These are phyloP conservation scores for Fusarium algeriense DNA, from an alignment of 2,329 filamentous ascomycete species.

Conservation along the genomic window DNA sequence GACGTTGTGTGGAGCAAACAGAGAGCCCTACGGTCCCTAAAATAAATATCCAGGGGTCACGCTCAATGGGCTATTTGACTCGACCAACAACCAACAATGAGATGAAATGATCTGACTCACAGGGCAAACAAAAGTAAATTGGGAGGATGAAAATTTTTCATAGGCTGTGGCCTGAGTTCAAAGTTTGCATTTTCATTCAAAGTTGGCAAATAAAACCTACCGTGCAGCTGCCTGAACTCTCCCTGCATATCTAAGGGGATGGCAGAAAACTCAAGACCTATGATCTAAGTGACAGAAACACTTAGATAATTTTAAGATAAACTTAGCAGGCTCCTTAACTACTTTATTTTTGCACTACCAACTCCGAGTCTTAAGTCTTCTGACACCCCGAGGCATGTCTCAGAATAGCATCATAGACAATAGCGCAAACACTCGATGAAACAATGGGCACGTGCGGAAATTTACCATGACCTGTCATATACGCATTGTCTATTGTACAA, in stretches of 20 bases:
- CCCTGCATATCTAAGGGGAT: too few relatives aligned
- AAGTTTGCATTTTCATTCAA: neutral
- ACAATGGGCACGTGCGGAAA: constrained; percentile 9
- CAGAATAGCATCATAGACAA: neutral
- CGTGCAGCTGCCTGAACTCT: neutral
- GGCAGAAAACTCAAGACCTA: too few relatives aligned
- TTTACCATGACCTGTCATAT: neutral
- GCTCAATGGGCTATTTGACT: neutral
- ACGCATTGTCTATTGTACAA: constrained; percentile 18
- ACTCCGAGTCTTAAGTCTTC: too few relatives aligned
- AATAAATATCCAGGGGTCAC: constrained; percentile 3
- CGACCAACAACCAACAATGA: neutral
- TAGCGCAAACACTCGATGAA: neutral
- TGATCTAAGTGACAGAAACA: too few relatives aligned
- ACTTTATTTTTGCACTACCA: too few relatives aligned
- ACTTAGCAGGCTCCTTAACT: too few relatives aligned
- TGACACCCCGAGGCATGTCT: neutral
- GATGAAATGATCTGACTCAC: neutral
- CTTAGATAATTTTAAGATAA: too few relatives aligned
- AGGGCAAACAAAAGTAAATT: neutral
- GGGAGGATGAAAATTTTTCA: neutral
- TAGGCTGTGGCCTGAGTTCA: neutral
- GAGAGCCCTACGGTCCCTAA: constrained; percentile 25
- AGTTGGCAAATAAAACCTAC: neutral
- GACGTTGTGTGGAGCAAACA: constrained; percentile 28